Conservation (phyloP, 805 yeast species). For the Ogataea methylovora region DNA sequence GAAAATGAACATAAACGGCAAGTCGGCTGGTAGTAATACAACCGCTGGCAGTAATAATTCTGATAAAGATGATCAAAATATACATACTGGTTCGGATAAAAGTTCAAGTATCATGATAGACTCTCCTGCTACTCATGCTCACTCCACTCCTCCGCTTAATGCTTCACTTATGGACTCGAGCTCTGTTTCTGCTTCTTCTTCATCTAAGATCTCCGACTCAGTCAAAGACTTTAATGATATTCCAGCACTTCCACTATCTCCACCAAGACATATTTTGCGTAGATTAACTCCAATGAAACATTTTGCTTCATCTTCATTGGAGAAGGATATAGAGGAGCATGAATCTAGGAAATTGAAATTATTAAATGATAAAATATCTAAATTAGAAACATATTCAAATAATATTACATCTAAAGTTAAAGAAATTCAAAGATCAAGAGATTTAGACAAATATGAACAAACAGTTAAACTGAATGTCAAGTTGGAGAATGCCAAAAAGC, state of each 20-base stretch:
- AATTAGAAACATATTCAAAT: conserved; percentile 7
- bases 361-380: conserved; percentile 5
- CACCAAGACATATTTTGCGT: conserved; percentile 14
- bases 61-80: too few species aligned
- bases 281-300: conserved; percentile 17
- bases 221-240: neutral
- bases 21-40: too few species aligned
- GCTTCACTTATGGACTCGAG: too few species aligned
- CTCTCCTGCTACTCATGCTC: too few species aligned
- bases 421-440: conserved; percentile 3
- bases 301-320: conserved; percentile 10
- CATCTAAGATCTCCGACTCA: too few species aligned
- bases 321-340: conserved; percentile 12
- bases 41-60: too few species aligned
- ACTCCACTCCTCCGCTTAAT: too few species aligned
- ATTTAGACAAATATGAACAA: neutral
- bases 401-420: conserved; percentile 4
- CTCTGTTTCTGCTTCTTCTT: too few species aligned
- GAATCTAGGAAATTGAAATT: conserved; percentile 10
- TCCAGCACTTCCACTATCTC: conserved; percentile 15
- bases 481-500: conserved; percentile 10
- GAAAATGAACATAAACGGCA: too few species aligned
- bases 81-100: too few species aligned
- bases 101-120: too few species aligned
- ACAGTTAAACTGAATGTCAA: conserved; percentile 7